Conservation (phyloP, 1,284 basidiomycete species). For the Boletus smithii region DNA sequence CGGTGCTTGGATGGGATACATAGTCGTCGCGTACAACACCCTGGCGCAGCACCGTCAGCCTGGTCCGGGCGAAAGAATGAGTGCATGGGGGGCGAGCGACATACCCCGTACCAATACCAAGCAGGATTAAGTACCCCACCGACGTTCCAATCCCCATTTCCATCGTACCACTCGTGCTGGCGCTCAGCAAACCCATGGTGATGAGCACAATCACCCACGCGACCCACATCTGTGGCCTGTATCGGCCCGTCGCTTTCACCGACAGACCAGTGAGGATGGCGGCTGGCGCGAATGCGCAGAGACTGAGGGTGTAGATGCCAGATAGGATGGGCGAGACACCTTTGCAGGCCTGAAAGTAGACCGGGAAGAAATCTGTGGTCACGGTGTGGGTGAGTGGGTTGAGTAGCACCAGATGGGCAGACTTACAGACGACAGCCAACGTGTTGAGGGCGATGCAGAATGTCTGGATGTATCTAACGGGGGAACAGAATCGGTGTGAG, state of each 20-base stretch:
- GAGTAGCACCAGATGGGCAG: not conserved
- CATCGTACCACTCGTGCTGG: not conserved
- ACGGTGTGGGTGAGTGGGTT: not conserved
- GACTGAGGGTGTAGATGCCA: slow-evolving; percentile 16
- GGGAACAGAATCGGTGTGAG: not conserved
- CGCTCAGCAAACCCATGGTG: slow-evolving; percentile 11
- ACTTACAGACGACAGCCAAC: slow-evolving; percentile 14
- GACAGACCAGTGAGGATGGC: slow-evolving; percentile 10
- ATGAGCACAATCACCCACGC: slow-evolving; percentile 11
- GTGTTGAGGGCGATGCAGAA: slow-evolving; percentile 16
- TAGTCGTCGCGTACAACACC: slow-evolving; percentile 11
- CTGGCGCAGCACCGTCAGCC: slow-evolving; percentile 2
- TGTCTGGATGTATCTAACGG: slow-evolving; percentile 18
- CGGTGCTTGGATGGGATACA: slow-evolving; percentile 36
- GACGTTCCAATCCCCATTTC: not conserved
- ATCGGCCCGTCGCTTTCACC: slow-evolving; percentile 12
- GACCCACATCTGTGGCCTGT: slow-evolving; percentile 18
- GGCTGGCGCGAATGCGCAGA: slow-evolving; percentile 13
- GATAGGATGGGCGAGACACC: slow-evolving; percentile 11
- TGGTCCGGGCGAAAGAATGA: no score
- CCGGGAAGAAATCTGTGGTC: slow-evolving; percentile 15
- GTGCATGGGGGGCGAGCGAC: not conserved
- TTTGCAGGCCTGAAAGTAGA: slow-evolving; percentile 23
- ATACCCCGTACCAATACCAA: slow-evolving; percentile 20
- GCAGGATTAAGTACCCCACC: slow-evolving; percentile 9